phyloP scores from a whole-genome alignment of 1,284 basidiomycete species.

The Boletellus sp. region DNA sequence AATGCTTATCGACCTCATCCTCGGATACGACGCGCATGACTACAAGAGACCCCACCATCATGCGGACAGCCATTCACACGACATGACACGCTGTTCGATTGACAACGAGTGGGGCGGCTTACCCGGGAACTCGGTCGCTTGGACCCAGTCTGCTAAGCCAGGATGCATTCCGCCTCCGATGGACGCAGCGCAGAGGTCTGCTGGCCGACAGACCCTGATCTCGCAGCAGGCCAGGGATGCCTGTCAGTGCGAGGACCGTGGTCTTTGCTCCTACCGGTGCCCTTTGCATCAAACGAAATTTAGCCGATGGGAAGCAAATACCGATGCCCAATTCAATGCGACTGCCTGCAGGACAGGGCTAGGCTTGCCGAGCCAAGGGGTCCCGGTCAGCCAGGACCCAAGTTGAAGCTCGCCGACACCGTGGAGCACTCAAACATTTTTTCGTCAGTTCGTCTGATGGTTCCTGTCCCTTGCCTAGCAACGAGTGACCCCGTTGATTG shows the following conservation, averaged over 20 bases:
- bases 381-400: not conserved
- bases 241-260: too few species aligned
- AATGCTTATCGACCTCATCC: too few species aligned
- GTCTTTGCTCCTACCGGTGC: not conserved
- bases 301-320: slow-evolving; percentile 13
- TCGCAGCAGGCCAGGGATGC: too few species aligned
- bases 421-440: not conserved
- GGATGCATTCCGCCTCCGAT: too few species aligned
- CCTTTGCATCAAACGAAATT: too few species aligned
- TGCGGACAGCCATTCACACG: too few species aligned
- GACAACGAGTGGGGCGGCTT: not conserved
- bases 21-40: too few species aligned
- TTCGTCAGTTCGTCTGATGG: not conserved
- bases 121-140: not conserved
- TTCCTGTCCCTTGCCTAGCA: not conserved
- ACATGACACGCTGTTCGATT: not conserved
- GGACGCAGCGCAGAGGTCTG: too few species aligned
- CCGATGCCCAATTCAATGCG: too few species aligned
- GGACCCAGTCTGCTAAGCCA: too few species aligned
- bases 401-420: not conserved
- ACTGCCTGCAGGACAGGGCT: slow-evolving; percentile 6
- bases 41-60: too few species aligned
- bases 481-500: not conserved
- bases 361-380: slow-evolving; percentile 1
- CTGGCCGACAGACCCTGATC: too few species aligned